Percentiles rank a stretch among this genome's conserved stretches.
Evolutionary conservation across 2,329 filamentous ascomycete species (phyloP).

Genomic region (Aschersonia sp.): DNA sequence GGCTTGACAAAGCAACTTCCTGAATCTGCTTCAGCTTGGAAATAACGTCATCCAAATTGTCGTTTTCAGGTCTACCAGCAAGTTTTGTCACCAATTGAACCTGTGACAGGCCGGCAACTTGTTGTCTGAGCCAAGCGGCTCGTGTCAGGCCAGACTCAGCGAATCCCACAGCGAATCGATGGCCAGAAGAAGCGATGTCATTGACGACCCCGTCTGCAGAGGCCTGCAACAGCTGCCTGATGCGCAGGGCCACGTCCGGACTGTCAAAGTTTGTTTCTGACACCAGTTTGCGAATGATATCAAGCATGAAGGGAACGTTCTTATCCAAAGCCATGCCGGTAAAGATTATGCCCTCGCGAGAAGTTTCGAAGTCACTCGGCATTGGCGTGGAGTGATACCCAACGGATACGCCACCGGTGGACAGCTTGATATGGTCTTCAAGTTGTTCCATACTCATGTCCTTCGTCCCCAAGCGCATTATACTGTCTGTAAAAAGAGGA

Average conservation of each 20-base stretch:
- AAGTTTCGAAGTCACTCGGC: conserved; percentile 54
- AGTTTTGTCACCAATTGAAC: conserved; percentile 72
- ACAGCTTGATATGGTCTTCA: conserved; percentile 90
- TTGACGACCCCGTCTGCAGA: conserved; percentile 84
- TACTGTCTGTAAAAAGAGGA: conserved; percentile 79
- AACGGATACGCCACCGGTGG: conserved; percentile 81
- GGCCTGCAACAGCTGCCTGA: conserved; percentile 74
- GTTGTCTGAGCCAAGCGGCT: conserved; percentile 60
- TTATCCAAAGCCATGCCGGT: conserved; percentile 79
- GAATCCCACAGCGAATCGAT: conserved; percentile 71
- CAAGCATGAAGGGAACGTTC: conserved; percentile 84
- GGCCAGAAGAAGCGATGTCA: conserved; percentile 79
- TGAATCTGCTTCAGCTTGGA: conserved; percentile 78
- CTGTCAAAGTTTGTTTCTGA: conserved; percentile 83
- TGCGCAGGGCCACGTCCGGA: conserved; percentile 64
- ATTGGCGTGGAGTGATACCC: conserved; percentile 73
- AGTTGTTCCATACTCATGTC: conserved; percentile 84
- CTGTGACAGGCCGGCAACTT: conserved; percentile 82
- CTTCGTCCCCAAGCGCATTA: conserved; percentile 87
- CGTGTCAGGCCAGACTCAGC: conserved; percentile 68
- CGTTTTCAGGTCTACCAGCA: conserved; percentile 54
- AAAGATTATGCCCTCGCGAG: conserved; percentile 70
- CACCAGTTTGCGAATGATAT: conserved; percentile 66
- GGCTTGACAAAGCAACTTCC: conserved; percentile 55
- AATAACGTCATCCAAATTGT: conserved; percentile 62